Evolutionary conservation across 2,329 filamentous ascomycete genomes (phyloP), one percentile per base, ranked within the genome.

Genomic region (Allantophomopsis cytisporea): DNA sequence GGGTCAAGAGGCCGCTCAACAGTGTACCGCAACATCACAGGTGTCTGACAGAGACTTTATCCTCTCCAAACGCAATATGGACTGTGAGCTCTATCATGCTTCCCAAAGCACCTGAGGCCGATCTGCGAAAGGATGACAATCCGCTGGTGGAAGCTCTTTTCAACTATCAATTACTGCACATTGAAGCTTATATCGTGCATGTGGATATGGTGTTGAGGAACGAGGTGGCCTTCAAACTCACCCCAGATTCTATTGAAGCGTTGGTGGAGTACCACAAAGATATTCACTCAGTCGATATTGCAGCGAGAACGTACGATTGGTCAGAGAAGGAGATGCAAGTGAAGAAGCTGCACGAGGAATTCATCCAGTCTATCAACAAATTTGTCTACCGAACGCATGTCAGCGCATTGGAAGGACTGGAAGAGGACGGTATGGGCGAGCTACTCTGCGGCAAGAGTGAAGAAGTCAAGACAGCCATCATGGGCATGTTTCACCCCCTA

Each of bases 141-240:
- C 83, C 83, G 35, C 68, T 94, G 48, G 71, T 89, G 49, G 87
- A 95, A 63, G 84, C 83, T 47, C 66, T 95, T 46, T 86, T 83
- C 73, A 93, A 93, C 72, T 91, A 89, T 63, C 83, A 93, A 66
- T 75, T 95, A 56, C 69, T 95, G 55, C 86, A 95, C 59, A 68
- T 96, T 52, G 88, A 96, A 65, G 91, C 91, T 39, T 98, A 98
- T 60, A 89, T 96, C 52, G 91, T 98, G 45, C 89, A 96, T 62
- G 87, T 98, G 62, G 91, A 98, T 67, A 94, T 96, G 87, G 89
- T 98, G 43, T 77, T 93, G 54, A 83, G 88, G 62, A 91, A 94
- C 60, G 91, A 96, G 67, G 87, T 98, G 55, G 91, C 88, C 50
- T 96, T 88, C 74, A 98, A 98, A 73, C 74, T 98, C 55, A 96